These are phyloP conservation scores for Penicillium aurantiogriseum DNA, from an alignment of 2,329 filamentous ascomycete genomes.

Conservation along the genomic window DNA sequence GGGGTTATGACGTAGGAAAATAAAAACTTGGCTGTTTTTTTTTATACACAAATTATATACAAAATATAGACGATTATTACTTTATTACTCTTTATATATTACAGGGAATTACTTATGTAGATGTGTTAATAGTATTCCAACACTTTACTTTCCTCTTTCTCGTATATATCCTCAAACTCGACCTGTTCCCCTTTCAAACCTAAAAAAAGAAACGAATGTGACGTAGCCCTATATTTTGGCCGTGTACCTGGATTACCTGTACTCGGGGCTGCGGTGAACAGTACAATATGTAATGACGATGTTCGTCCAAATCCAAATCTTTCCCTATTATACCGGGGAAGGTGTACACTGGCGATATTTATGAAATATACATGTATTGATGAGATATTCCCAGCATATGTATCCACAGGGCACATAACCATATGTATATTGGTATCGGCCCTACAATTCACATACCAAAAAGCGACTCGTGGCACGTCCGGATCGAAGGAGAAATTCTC, in stretches of 20 bases:
- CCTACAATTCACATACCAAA: neutral
- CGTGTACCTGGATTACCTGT: slow-evolving; percentile 1
- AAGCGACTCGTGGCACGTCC: neutral
- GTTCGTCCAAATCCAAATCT: neutral
- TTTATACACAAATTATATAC: no score
- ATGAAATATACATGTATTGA: no score
- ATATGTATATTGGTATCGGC: neutral
- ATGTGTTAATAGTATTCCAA: no score
- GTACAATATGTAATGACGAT: neutral
- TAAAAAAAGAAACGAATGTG: neutral
- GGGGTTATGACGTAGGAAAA: slow-evolving; percentile 34
- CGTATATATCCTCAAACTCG: neutral
- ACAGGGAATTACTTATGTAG: no score
- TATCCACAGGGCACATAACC: neutral
- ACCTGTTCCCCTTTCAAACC: neutral
- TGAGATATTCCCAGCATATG: neutral
- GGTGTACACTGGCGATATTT: neutral
- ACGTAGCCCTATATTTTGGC: neutral
- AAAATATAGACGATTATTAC: neutral
- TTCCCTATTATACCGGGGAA: neutral
- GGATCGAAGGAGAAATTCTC: neutral
- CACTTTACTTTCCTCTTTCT: no score
- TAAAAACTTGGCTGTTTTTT: slow-evolving; percentile 5
- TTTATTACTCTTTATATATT: neutral
- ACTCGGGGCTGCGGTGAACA: neutral